Evolutionary conservation across 2,329 filamentous ascomycete genomes (phyloP).

Genomic region (Penicillium fuscoglaucum): DNA sequence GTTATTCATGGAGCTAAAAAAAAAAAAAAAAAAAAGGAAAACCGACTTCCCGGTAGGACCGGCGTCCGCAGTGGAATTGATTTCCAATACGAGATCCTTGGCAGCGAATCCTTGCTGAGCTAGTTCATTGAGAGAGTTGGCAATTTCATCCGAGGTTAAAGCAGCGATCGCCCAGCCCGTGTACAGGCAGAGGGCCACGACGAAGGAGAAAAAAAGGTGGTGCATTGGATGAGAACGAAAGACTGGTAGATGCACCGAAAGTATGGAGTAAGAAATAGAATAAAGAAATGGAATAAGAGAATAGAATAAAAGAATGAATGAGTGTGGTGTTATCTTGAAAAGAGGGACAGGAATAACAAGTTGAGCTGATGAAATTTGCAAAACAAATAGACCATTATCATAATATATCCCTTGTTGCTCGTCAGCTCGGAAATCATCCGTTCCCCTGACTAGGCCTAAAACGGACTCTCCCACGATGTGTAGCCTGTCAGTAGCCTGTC

Average conservation of each 20-base stretch:
- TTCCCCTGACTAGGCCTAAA: conserved; percentile 7
- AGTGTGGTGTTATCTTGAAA: conserved; percentile 1
- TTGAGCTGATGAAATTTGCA: not conserved
- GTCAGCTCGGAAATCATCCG: not conserved
- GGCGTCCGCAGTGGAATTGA: conserved; percentile 11
- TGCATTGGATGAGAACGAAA: not conserved
- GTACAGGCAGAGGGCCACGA: conserved; percentile 2
- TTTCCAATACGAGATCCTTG: conserved; percentile 11
- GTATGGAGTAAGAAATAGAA: not conserved
- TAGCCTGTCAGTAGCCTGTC: not conserved
- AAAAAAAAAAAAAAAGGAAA: not conserved
- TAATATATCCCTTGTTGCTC: not conserved
- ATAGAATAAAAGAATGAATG: not conserved
- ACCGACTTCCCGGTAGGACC: conserved; percentile 3
- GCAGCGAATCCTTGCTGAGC: conserved; percentile 14
- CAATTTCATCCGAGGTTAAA: conserved; percentile 7
- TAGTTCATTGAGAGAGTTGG: conserved; percentile 15
- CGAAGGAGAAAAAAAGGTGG: not conserved
- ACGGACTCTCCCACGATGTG: not conserved
- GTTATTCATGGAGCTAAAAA: not conserved
- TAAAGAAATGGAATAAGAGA: not conserved
- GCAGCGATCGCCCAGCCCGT: conserved; percentile 4
- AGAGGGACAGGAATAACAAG: conserved; percentile 1
- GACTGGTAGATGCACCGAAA: not conserved
- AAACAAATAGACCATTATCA: not conserved